Base-by-base conservation (phyloP, 352 stramenopile species). In the Globisporangium nunn region DNA sequence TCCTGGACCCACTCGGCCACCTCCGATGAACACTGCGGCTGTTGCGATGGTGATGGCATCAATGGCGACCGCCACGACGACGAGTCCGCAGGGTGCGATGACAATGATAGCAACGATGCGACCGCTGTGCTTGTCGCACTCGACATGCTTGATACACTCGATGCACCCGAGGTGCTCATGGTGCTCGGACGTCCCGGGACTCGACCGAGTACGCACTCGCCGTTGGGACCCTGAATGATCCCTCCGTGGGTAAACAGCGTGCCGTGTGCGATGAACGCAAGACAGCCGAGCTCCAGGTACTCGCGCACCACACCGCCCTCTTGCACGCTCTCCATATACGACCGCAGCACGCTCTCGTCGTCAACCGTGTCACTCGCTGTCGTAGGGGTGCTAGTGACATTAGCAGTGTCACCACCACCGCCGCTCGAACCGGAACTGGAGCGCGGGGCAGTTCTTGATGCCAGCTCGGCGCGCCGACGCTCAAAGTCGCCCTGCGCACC, bases 221-320 rank as follows among this genome's bases (percentile, higher is more conserved):
- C 66, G 17, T 70, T 59, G 3, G 69, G 64, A 12, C 57, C 63
- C 23, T 65, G 78, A 39, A 94, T 80, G 55, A 98, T 82, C 1
- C 90, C 92, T 35, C 92, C 92, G 55, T 98, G 92, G 44, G 97
- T 84, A 78, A 97, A 97, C n/a, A 98, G 72, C 54, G 90, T 97
- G 52, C 87, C 74, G 45, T 92, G 80, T 4, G 80, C 58, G 41
- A 93, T 66, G 50, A 85, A 91, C 39, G 83, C 90, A 17, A 98
- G 75, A 29, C 72, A 71, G 10, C 87, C 87, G 23, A 81, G 62
- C 52, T 87, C 50, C 39, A 98, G 69, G 68, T 95, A 98, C 63
- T 96, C 74, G 37, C 77, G 78, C 14, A 98, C 47, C 11, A 88
- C 78, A 11, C 92, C 92, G 47, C 82, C 80, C 1, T 74, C 54